phyloP scores from a whole-genome alignment of 148 eudicot genomes.

The Salicornia ramosissima region DNA sequence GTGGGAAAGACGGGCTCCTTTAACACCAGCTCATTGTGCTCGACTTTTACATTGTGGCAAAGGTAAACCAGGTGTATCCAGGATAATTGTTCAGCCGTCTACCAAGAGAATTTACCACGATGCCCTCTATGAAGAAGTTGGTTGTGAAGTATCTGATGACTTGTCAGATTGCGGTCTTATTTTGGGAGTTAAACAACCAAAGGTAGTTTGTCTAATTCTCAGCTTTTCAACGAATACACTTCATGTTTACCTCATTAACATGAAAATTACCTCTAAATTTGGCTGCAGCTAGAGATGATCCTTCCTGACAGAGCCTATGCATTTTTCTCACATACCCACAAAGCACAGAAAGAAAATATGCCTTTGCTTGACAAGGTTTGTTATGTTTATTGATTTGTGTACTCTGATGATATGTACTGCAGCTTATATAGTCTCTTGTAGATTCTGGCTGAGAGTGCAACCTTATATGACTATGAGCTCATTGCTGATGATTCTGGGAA shows the following conservation, averaged over 20 bases:
- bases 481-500: constrained; percentile 82
- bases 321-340: constrained; percentile 97
- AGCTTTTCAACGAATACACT: neutral
- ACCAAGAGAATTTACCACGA: constrained; percentile 93
- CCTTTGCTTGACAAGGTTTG: constrained; percentile 86
- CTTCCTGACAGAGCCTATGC: constrained; percentile 96
- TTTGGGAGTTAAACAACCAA: constrained; percentile 92
- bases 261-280: constrained; percentile 14
- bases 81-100: constrained; percentile 89
- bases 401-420: constrained; percentile 9
- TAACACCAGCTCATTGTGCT: constrained; percentile 93
- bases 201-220: constrained; percentile 38
- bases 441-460: constrained; percentile 73
- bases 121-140: constrained; percentile 88
- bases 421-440: constrained; percentile 25
- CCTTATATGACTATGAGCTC: constrained; percentile 94
- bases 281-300: constrained; percentile 86
- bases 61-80: constrained; percentile 52
- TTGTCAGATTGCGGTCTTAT: constrained; percentile 94
- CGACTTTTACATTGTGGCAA: constrained; percentile 68
- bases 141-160: constrained; percentile 92
- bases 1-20: constrained; percentile 96
- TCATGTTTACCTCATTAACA: neutral
- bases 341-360: constrained; percentile 95
- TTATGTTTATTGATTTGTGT: neutral